These are phyloP conservation scores for Epichloe brachyelytri DNA, from an alignment of 2,329 filamentous ascomycete genomes.

Conservation along the genomic window DNA sequence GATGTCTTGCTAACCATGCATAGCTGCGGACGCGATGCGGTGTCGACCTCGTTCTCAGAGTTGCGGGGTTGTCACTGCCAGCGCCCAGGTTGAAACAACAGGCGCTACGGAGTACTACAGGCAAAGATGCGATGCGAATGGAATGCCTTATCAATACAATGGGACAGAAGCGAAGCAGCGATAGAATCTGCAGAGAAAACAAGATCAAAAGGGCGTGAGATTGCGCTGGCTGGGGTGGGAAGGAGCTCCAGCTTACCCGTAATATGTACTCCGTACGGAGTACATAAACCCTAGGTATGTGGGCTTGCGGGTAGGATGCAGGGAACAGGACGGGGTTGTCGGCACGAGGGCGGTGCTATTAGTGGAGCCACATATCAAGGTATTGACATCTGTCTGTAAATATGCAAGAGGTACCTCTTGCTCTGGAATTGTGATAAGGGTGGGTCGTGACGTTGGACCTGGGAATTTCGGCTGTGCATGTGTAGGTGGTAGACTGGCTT, in stretches of 20 bases:
- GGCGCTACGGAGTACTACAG: too few relatives aligned
- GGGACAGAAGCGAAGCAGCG: background rate
- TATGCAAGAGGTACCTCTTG: background rate
- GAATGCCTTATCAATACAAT: background rate
- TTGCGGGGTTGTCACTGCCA: background rate
- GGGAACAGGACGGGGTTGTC: background rate
- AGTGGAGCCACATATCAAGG: background rate
- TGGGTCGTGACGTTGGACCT: background rate
- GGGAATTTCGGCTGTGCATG: background rate
- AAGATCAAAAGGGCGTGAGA: background rate
- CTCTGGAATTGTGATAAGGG: background rate
- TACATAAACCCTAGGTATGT: too few relatives aligned
- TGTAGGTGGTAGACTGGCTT: too few relatives aligned
- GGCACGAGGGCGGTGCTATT: background rate
- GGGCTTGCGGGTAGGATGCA: background rate
- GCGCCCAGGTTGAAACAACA: background rate
- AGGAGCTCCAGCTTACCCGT: background rate
- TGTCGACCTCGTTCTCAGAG: background rate
- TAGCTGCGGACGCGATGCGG: background rate
- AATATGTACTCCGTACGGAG: too few relatives aligned
- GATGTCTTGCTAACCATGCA: constrained; percentile 3
- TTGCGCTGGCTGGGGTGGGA: background rate
- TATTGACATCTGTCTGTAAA: background rate
- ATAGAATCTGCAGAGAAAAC: background rate
- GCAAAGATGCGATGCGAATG: background rate